Evolutionary conservation across 176 grass and related monocot species (phyloP), one percentile per base, ranked within the genome.

Genomic region (Musa beccarii): DNA sequence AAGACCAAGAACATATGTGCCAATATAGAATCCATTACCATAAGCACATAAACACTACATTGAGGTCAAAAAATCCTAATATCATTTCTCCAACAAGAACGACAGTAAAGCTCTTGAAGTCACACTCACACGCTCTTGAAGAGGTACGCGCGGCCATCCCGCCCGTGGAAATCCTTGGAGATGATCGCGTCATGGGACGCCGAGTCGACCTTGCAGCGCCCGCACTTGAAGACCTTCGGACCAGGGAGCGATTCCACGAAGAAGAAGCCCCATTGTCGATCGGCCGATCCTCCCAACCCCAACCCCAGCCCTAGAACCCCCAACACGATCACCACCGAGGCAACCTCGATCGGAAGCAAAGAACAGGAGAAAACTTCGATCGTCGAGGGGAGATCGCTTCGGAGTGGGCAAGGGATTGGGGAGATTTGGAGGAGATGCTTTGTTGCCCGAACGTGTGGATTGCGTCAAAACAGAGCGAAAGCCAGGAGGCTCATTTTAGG

Each of bases 121-220:
- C 50, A 57, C 71, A 62, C 89, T 96, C 79, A 92, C 93, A 88
- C 93, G 71, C 79, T 79, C 57, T 81, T 80, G 81, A 96, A 92
- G 81, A 92, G 93, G 69, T 96, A 92, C 59, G 92, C 92, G 49
- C 73, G 87, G 28, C 92, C 92, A 61, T 75, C 79, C 24, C 83
- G 87, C 26, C 92, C 92, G 50, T 72, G 81, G 81, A 96, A 96
- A 1, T 88, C 87, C 83, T 96, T 96, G 72, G 92, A 96, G 28
- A 92, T 19, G 70, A 96, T 86, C 72, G 81, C 87, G 56, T 92
- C 89, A 19, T 54, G 85, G 59, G 93, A 92, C 51, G 93, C 89
- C 25, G 87, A 90, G 82, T 90, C 87, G 74, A 96, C 93, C 83
- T 77, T 76, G 93, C 89, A 96, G 81, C 69, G 23, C 69, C 78